Evolutionary conservation across 2,329 filamentous ascomycete genomes (phyloP), one percentile per base, ranked within the genome.

Genomic region (Aspergillus quadrilineatus): DNA sequence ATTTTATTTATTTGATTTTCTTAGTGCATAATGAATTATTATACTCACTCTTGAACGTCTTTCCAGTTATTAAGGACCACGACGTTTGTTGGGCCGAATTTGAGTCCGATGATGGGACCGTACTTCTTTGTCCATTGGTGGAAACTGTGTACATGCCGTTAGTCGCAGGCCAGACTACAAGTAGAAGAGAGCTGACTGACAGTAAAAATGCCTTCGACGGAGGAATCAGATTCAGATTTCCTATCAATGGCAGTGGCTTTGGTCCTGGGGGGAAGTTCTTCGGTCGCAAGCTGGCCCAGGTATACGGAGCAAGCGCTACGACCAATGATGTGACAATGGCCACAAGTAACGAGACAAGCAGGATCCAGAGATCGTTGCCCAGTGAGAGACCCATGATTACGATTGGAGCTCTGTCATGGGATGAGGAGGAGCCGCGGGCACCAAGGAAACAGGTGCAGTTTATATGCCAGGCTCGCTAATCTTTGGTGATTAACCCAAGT

Each of bases 181-280:
- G 2, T 2, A 36, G 4, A 36, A 17, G 29, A 28, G 26, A 28
- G 5, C 26, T 28, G 12, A 30, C 50, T 30, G 12, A 46, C 50
- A 53, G 32, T 14, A 17, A 12, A 6, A 46, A 46, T 15, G 50
- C 30, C 10, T 53, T 46, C 4, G 30, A 45, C 8, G 41, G 10
- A 6, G 50, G 50, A 46, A 53, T 53, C 32, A 53, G n/a, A 46
- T 53, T 28, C 32, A 53, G 17, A 30, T 53, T 53, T 6, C 50
- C 50, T 17, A 53, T 37, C 7, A 45, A 17, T 22, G 50, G 50
- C 26, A 53, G 30, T 15, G 50, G 30, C 42, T 17, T 46, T 12
- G 50, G 50, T n/a, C 50, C 50, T 39, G 50, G 42, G 6, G 50
- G 50, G 22, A 53, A 53, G 42, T 37, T 45, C 50, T 22, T 53